A percentile compares a stretch with the other conserved stretches of the same genome.
Evolutionary conservation across 2,329 filamentous ascomycete genomes (phyloP).

Genomic region (Xylaria sp.): DNA sequence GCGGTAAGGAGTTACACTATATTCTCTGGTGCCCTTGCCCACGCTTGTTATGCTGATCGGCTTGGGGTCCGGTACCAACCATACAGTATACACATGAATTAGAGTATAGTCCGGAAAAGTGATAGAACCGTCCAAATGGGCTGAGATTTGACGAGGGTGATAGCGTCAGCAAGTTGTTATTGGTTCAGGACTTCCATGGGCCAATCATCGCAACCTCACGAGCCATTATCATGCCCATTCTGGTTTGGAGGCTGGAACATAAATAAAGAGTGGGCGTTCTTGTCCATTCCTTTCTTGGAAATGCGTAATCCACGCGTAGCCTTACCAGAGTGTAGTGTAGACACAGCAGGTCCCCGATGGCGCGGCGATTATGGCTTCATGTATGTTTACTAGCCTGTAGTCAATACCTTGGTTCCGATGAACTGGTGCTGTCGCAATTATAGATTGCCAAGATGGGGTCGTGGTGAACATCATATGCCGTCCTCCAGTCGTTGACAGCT

Average conservation of each 20-base stretch:
- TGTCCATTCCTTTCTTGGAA: too few species aligned
- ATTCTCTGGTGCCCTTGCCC: background rate
- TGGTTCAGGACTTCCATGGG: slow-evolving; percentile 1
- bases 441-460: too few species aligned
- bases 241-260: background rate
- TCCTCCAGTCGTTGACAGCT: background rate
- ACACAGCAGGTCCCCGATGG: background rate
- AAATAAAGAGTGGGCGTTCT: background rate
- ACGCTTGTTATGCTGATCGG: background rate
- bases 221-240: background rate
- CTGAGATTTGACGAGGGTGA: background rate
- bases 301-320: background rate
- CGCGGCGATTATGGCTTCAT: background rate
- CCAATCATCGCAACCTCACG: slow-evolving; percentile 5
- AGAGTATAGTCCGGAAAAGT: background rate
- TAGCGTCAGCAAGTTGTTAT: slow-evolving; percentile 8
- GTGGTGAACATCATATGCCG: background rate
- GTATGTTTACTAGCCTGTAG: background rate
- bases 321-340: background rate
- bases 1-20: background rate
- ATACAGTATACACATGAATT: background rate
- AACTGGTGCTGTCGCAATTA: too few species aligned
- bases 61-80: background rate
- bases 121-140: background rate
- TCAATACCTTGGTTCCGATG: background rate